These are phyloP conservation scores for Leccinum boreale DNA, from an alignment of 768 basidiomycete genomes.

Conservation along the genomic window DNA sequence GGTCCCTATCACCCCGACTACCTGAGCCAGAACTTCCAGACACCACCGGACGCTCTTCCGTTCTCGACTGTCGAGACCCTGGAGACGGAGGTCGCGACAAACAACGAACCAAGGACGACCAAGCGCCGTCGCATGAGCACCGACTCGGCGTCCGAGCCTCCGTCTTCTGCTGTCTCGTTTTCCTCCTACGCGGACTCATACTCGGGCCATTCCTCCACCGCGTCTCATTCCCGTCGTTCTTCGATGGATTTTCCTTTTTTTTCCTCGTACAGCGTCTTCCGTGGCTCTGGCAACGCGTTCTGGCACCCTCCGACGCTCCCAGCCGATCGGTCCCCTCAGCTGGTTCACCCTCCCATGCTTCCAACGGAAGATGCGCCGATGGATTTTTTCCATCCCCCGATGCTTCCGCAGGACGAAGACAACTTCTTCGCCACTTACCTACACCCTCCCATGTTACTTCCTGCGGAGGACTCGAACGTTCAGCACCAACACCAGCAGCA, in stretches of 20 bases:
- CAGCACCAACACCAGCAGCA: slow-evolving; percentile 26
- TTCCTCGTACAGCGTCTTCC: too few species aligned
- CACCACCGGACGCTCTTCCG: slow-evolving; percentile 49
- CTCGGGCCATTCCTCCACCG: slow-evolving; percentile 53
- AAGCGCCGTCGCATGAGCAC: slow-evolving; percentile 77
- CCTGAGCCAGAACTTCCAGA: slow-evolving; percentile 48
- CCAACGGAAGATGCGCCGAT: slow-evolving; percentile 61
- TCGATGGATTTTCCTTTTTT: slow-evolving; percentile 56
- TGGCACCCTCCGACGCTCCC: too few species aligned
- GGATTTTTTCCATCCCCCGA: slow-evolving; percentile 68
- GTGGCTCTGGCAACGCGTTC: too few species aligned
- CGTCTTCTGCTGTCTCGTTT: slow-evolving; percentile 62
- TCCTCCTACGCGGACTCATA: slow-evolving; percentile 61
- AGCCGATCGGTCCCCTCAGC: too few species aligned
- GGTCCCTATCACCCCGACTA: slow-evolving; percentile 78
- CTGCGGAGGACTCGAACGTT: slow-evolving; percentile 32
- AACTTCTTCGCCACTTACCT: slow-evolving; percentile 51
- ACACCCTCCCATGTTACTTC: slow-evolving; percentile 55
- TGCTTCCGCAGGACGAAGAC: slow-evolving; percentile 65
- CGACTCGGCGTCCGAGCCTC: slow-evolving; percentile 47
- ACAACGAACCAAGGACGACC: slow-evolving; percentile 38
- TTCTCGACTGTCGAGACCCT: slow-evolving; percentile 48
- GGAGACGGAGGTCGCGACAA: slow-evolving; percentile 37
- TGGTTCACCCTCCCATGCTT: slow-evolving; percentile 51
- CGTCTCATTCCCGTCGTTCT: slow-evolving; percentile 56